Evolutionary conservation across 495 filamentous ascomycete genomes (phyloP).

Genomic region (Aspergillus sclerotioniger): DNA sequence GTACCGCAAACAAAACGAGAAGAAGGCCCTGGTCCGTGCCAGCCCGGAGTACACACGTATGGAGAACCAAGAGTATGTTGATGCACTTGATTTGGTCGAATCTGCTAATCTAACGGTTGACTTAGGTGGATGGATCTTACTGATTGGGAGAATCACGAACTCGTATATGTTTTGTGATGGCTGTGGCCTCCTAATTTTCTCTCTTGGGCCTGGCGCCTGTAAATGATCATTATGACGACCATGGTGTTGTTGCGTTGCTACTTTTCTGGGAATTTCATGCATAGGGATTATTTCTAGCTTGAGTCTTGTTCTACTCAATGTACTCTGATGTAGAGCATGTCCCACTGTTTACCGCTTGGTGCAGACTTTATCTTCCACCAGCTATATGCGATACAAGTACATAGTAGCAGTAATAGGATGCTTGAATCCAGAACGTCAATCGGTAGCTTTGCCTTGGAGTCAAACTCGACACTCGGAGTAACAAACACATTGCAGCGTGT

Average conservation of each 20-base stretch:
- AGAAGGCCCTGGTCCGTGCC: slow-evolving; percentile 54
- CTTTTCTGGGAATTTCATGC: too few species aligned
- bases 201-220: slow-evolving; percentile 1
- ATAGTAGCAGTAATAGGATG: too few species aligned
- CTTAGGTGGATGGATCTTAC: background rate
- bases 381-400: too few species aligned
- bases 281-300: too few species aligned
- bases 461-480: too few species aligned
- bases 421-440: too few species aligned
- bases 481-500: too few species aligned
- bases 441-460: too few species aligned
- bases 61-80: slow-evolving; percentile 62
- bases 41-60: slow-evolving; percentile 59
- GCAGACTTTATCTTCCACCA: too few species aligned
- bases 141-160: slow-evolving; percentile 42
- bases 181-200: background rate
- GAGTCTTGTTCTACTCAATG: too few species aligned
- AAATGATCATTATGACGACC: background rate
- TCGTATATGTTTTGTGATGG: slow-evolving; percentile 7
- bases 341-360: too few species aligned
- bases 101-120: slow-evolving; percentile 45
- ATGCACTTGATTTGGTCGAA: slow-evolving; percentile 10
- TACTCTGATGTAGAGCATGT: too few species aligned
- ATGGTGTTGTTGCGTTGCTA: background rate
- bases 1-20: slow-evolving; percentile 58